phyloP scores from a whole-genome alignment of 1,284 basidiomycete species.

The Naganishia sp. region DNA sequence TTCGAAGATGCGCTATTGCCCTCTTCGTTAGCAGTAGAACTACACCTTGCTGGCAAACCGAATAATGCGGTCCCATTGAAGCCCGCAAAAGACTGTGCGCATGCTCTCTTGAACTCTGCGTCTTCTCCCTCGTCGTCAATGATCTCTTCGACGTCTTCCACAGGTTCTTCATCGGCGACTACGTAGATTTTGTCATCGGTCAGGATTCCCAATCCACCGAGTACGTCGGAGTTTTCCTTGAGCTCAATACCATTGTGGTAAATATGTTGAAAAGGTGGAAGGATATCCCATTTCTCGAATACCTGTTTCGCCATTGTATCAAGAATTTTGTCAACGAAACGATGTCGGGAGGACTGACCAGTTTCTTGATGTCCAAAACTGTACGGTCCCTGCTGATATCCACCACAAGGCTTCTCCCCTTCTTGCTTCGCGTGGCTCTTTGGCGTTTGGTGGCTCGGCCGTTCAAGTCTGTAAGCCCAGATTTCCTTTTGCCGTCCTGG shows the following conservation, averaged over 20 bases:
- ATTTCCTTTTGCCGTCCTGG: constrained; percentile 1
- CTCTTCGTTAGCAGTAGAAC: neutral
- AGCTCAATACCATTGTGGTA: constrained; percentile 23
- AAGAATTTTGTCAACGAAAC: no score
- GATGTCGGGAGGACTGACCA: constrained; percentile 2
- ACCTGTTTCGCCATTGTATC: constrained; percentile 8
- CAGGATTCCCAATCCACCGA: constrained; percentile 9
- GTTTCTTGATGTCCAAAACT: constrained; percentile 5
- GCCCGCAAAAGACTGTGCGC: constrained; percentile 8
- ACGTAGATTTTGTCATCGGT: constrained; percentile 24
- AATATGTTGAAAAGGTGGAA: constrained; percentile 24
- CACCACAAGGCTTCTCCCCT: neutral
- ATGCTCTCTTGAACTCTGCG: neutral
- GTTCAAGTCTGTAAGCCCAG: neutral
- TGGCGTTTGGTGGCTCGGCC: constrained; percentile 11
- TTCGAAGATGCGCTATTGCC: neutral
- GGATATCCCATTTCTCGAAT: constrained; percentile 18
- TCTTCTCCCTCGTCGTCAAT: constrained; percentile 18
- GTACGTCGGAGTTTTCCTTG: constrained; percentile 12
- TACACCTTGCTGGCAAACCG: constrained; percentile 1
- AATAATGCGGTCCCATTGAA: constrained; percentile 17
- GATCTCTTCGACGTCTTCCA: constrained; percentile 3
- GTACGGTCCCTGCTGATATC: constrained; percentile 2
- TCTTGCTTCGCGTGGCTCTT: constrained; percentile 6
- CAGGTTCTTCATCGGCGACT: constrained; percentile 12